Evolutionary conservation across 176 grass and related monocot species (phyloP).

Genomic region (Panicum miliaceum): DNA sequence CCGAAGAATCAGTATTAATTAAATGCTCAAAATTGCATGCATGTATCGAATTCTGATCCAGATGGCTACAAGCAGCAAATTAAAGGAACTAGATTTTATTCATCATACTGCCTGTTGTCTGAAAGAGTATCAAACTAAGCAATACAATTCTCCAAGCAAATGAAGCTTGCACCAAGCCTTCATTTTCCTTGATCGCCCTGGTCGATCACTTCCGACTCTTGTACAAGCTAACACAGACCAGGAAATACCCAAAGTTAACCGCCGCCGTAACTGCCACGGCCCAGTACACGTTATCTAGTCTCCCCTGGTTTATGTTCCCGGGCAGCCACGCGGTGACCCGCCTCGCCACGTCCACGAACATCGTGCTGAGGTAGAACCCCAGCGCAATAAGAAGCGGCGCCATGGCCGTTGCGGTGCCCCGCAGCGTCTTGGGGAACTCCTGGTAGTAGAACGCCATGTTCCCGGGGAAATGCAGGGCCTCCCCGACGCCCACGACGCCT

Average conservation of each 20-base stretch:
- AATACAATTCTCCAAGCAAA: background rate
- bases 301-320: slow-evolving; percentile 24
- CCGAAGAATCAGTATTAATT: too few species aligned
- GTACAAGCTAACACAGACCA: slow-evolving; percentile 53
- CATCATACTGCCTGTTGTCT: background rate
- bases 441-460: slow-evolving; percentile 13
- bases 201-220: slow-evolving; percentile 22
- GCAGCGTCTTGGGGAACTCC: slow-evolving; percentile 1
- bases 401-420: background rate
- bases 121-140: background rate
- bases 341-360: background rate
- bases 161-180: background rate
- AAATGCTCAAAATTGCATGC: too few species aligned
- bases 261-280: background rate
- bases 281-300: slow-evolving; percentile 66
- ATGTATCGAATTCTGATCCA: too few species aligned
- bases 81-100: background rate
- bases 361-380: background rate
- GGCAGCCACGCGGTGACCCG: background rate
- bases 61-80: background rate
- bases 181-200: background rate
- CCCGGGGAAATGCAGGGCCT: slow-evolving; percentile 1
- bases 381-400: background rate
- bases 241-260: slow-evolving; percentile 60
- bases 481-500: background rate